phyloP scores from a whole-genome alignment of 148 eudicot species.

The Diospyros lotus region DNA sequence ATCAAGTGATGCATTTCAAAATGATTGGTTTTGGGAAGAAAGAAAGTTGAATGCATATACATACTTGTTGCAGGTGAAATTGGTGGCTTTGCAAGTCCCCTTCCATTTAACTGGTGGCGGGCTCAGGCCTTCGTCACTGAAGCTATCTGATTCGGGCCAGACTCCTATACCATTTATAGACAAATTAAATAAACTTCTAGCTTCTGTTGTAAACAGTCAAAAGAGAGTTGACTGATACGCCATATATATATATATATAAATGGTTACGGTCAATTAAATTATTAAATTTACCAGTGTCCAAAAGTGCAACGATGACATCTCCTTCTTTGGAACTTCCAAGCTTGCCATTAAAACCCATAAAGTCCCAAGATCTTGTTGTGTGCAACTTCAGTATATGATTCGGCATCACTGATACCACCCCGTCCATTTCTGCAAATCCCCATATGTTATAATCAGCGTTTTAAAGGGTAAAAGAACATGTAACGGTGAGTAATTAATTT shows the following conservation, averaged over 20 bases:
- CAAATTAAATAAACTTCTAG: too few relatives aligned
- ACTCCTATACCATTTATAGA: background rate
- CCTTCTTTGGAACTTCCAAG: background rate
- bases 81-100: constrained; percentile 16
- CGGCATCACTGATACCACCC: constrained; percentile 4
- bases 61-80: constrained; percentile 28
- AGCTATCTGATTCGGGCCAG: constrained; percentile 21
- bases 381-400: constrained; percentile 3
- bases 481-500: too few relatives aligned
- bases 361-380: constrained; percentile 13
- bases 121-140: constrained; percentile 11
- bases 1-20: too few relatives aligned
- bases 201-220: too few relatives aligned
- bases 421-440: background rate
- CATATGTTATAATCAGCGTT: too few relatives aligned
- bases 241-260: too few relatives aligned
- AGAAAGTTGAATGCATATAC: background rate
- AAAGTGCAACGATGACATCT: constrained; percentile 3
- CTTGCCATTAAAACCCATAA: background rate
- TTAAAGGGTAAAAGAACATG: too few relatives aligned
- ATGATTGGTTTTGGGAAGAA: background rate
- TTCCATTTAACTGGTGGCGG: constrained; percentile 23
- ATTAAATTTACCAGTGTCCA: constrained; percentile 9
- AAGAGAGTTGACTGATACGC: too few relatives aligned
- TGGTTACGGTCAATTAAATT: too few relatives aligned